Base-by-base conservation (phyloP, 257 asterid species). In the Lithospermum erythrorhizon region DNA sequence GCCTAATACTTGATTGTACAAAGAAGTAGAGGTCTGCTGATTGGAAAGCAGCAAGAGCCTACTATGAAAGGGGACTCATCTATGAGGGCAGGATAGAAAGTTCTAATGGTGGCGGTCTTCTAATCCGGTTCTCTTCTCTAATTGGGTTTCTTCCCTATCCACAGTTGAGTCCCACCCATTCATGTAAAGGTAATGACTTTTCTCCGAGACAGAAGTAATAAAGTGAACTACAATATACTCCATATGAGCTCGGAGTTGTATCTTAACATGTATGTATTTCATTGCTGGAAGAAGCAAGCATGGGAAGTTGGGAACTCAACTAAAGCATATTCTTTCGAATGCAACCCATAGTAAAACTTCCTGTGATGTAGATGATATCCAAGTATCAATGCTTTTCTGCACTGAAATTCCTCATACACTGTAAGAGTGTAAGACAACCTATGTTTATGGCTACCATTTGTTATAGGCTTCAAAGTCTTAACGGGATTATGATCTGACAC, bases 11-110 rank as follows among this genome's bases (percentile, higher is more conserved):
- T 68, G 79, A 64, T 77, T 76, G 62, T 66, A 78, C 94, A 80
- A 91, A 86, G 95, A 84, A 91, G 89, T 88, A 91, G 98, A 83
- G 85, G 95, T 84, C 95, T 69, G 98, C 96, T 64, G 98, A 88
- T 71, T 91, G 98, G 98, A 86, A 81, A 77, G 88, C 85, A 55
- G 97, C 95, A 71, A 81, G 64, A 64, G 75, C 81, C 21, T 82
- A 84, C 76, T 56, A 73, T 21, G 87, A 86, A 61, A 81, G 76
- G 71, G 95, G 95, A 55, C 73, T 72, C 51, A 60, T 81, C 57
- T 84, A 68, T 21, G 87, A 84, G 25, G 95, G 90, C 63, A 79
- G 67, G 77, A 75, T 88, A 37, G 98, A 82, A 73, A 87, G 94
- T 67, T 86, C 69, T 73, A 88, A 88, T 55, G 76, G 82, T 58